Percentiles rank a stretch among this genome's conserved stretches.
phyloP scores from a whole-genome alignment of 1,284 basidiomycete species.

The Filobasidium uniguttulatum region DNA sequence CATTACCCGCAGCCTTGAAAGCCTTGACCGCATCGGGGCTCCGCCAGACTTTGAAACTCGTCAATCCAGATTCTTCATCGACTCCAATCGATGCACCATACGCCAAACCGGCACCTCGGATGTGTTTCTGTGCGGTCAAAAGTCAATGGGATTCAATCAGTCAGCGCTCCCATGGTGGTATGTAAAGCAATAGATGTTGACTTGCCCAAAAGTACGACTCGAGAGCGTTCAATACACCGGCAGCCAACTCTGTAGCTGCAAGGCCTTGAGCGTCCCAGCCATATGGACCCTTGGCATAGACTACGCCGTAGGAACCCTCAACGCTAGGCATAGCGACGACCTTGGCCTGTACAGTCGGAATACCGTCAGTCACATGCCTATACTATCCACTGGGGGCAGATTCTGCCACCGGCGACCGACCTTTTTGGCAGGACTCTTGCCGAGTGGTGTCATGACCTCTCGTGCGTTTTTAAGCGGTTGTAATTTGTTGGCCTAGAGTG shows the following conservation, averaged over 20 bases:
- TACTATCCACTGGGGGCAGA: not conserved
- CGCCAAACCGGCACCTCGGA: slow-evolving; percentile 82
- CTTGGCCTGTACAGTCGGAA: slow-evolving; percentile 48
- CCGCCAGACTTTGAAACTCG: slow-evolving; percentile 69
- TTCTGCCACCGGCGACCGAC: too few species aligned
- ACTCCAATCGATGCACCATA: slow-evolving; percentile 74
- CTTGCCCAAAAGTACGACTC: slow-evolving; percentile 88
- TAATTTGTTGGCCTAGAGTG: slow-evolving; percentile 45
- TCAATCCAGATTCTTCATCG: slow-evolving; percentile 68
- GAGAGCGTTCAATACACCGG: slow-evolving; percentile 79
- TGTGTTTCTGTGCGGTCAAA: slow-evolving; percentile 42
- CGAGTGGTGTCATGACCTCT: slow-evolving; percentile 61
- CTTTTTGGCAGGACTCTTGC: slow-evolving; percentile 57
- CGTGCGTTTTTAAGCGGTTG: slow-evolving; percentile 54
- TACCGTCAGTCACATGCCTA: not conserved
- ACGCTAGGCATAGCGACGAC: slow-evolving; percentile 84
- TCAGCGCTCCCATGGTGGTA: not conserved
- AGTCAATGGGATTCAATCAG: not conserved
- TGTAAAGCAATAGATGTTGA: not conserved
- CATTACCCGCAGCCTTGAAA: slow-evolving; percentile 63
- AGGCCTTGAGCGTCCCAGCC: slow-evolving; percentile 74
- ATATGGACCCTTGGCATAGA: slow-evolving; percentile 59
- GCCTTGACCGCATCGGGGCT: slow-evolving; percentile 79
- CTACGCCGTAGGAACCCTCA: slow-evolving; percentile 77
- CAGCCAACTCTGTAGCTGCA: slow-evolving; percentile 68